These are phyloP conservation scores for Ceratonia siliqua DNA, from an alignment of 306 rosid genomes.

Conservation along the genomic window DNA sequence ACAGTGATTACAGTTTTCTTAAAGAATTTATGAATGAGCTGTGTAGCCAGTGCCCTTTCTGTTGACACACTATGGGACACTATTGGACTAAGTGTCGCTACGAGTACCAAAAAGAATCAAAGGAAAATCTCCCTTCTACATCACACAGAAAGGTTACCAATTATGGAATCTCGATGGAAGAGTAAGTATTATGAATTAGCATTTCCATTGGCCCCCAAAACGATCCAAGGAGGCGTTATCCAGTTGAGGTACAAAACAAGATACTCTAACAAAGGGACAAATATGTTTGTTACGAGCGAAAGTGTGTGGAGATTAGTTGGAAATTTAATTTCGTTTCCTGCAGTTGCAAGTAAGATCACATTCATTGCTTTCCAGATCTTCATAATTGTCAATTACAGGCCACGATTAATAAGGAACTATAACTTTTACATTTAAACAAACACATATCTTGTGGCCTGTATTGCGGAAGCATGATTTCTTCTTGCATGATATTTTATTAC, in stretches of 20 bases:
- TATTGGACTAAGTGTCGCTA: conserved; percentile 21
- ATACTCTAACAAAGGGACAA: conserved; percentile 31
- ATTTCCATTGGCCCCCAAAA: conserved; percentile 34
- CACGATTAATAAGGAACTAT: neutral
- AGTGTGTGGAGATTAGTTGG: neutral
- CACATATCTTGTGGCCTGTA: conserved; percentile 20
- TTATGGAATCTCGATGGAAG: conserved; percentile 18
- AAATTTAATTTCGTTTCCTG: conserved; percentile 10
- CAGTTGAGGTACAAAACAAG: conserved; percentile 26
- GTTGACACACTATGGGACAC: conserved; percentile 11
- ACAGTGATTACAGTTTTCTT: neutral
- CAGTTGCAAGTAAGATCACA: neutral
- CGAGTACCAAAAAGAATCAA: conserved; percentile 18
- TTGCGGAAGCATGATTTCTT: conserved; percentile 29
- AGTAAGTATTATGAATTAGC: neutral
- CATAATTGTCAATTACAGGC: neutral
- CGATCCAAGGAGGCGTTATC: conserved; percentile 35
- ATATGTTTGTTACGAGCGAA: neutral
- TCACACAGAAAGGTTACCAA: conserved; percentile 28
- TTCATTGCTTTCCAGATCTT: conserved; percentile 14
- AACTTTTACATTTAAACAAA: conserved; percentile 19
- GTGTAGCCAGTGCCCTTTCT: conserved; percentile 6
- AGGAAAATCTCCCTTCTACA: conserved; percentile 27
- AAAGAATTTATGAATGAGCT: conserved; percentile 26
- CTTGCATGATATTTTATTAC: conserved; percentile 17